A percentile compares a stretch with the other conserved stretches of the same genome.
These are phyloP conservation scores for Mortierella sp. DNA, from an alignment of 371 early-diverging fungal genomes.

Conservation along the genomic window DNA sequence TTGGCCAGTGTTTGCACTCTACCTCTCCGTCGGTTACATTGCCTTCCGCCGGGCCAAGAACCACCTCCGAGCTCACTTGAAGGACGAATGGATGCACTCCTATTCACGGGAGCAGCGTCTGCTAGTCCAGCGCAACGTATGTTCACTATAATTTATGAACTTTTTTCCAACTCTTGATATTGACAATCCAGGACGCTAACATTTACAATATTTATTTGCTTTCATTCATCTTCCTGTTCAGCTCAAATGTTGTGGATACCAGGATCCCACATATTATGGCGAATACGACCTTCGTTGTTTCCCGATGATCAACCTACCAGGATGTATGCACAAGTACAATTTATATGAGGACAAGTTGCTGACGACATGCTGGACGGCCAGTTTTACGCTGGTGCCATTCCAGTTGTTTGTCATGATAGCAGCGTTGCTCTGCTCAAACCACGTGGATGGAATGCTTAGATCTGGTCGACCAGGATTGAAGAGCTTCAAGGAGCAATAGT, in stretches of 20 bases:
- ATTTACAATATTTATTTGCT: no score
- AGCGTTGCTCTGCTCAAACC: conserved; percentile 67
- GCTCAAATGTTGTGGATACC: conserved; percentile 43
- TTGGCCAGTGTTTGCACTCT: conserved; percentile 67
- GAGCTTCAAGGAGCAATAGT: conserved; percentile 44
- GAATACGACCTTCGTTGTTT: conserved; percentile 50
- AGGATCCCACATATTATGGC: conserved; percentile 7
- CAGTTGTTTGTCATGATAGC: conserved; percentile 65
- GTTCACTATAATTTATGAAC: not conserved
- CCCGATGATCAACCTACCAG: conserved; percentile 67
- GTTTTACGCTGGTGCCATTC: conserved; percentile 62
- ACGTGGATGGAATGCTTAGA: conserved; percentile 63
- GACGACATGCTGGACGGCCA: conserved; percentile 57
- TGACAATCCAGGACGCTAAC: no score
- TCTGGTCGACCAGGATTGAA: conserved; percentile 48
- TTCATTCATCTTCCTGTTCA: no score
- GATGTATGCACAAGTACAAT: conserved; percentile 69
- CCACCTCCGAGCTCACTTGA: conserved; percentile 27
- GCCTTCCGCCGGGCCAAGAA: conserved; percentile 56
- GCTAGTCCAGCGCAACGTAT: conserved; percentile 31
- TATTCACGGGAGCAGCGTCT: conserved; percentile 35
- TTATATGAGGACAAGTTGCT: conserved; percentile 58
- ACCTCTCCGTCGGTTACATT: conserved; percentile 65
- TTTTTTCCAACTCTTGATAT: no score
- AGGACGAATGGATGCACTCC: conserved; percentile 38